Evolutionary conservation across 2,329 filamentous ascomycete species (phyloP), one percentile per base, ranked within the genome.

Genomic region (Fusarium temperatum): DNA sequence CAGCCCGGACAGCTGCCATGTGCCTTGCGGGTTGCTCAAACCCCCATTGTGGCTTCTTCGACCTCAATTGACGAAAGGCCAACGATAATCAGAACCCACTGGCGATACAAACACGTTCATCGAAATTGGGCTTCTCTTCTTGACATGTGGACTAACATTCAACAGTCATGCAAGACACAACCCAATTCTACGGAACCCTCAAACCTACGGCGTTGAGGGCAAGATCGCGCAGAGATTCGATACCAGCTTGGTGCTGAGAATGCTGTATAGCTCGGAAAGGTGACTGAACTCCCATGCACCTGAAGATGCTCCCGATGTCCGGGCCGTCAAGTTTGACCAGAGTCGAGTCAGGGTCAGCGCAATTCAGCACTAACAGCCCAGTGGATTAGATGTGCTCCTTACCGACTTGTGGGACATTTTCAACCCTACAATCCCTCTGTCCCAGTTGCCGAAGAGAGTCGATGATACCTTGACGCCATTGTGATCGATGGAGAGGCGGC

Each of bases 41-140:
- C 24, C 1, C 24, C 1, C 10, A 22, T 5, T 4, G 5, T 13
- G 15, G 10, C 6, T 1, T 39, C 2, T 10, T n/a, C 18, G 24
- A 39, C 24, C 2, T 28, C 20, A 3, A 28, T 26, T 8, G 8
- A 12, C 10, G 24, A 39, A 39, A 14, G 10, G 14, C 20, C 7
- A 2, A 6, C 11, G 14, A 28, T 17, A 6, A 3, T 0, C 28
- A 10, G 48, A 35, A 15, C 12, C 9, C 3, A 24, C 2, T 20
- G n/a, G 17, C 7, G 6, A 24, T 8, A 13, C 6, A 24, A 17
- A 18, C 4, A 35, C 3, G 5, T 1, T 53, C 12, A 20, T 4
- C 17, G 9, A 11, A 35, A n/a, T 35, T 53, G 17, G 10, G n/a
- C 17, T 53, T 14, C n/a, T 14, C 15, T 35, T 20, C 8, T n/a